These are phyloP conservation scores for Fusarium sp. DNA, from an alignment of 2,329 filamentous ascomycete genomes.

Conservation along the genomic window DNA sequence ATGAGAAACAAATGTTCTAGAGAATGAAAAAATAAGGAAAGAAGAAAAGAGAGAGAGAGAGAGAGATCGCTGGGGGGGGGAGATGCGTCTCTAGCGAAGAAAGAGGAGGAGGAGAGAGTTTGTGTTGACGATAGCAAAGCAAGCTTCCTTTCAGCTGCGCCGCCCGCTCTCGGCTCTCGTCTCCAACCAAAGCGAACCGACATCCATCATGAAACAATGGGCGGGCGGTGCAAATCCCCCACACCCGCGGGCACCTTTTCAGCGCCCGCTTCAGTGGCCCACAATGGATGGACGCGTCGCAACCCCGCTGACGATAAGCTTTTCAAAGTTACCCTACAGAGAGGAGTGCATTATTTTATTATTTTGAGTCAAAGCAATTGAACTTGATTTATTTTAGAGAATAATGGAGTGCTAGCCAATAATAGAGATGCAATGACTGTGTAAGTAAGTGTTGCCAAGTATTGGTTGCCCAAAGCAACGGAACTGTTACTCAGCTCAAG, in stretches of 20 bases:
- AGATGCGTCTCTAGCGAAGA: conserved; percentile 6
- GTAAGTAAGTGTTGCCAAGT: background rate
- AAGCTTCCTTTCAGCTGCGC: conserved; percentile 24
- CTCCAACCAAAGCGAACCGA: background rate
- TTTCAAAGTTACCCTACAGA: background rate
- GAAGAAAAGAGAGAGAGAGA: background rate
- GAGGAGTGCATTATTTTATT: background rate
- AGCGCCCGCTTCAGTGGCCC: background rate
- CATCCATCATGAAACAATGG: conserved; percentile 38
- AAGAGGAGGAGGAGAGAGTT: conserved; percentile 6
- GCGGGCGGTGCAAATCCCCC: conserved; percentile 9
- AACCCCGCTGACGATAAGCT: background rate
- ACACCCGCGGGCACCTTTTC: background rate
- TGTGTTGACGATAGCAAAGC: conserved; percentile 31
- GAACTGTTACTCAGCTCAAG: background rate
- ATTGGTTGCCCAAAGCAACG: background rate
- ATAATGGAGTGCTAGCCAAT: too few relatives aligned
- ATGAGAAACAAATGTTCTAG: conserved; percentile 3
- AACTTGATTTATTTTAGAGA: too few relatives aligned
- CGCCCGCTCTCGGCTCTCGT: conserved; percentile 15
- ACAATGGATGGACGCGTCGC: background rate
- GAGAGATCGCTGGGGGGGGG: background rate
- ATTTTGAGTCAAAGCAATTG: background rate
- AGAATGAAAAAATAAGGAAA: background rate
- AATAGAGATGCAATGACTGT: too few relatives aligned